Conservation (phyloP, 306 rosid species). For the Nissolia schottii region DNA sequence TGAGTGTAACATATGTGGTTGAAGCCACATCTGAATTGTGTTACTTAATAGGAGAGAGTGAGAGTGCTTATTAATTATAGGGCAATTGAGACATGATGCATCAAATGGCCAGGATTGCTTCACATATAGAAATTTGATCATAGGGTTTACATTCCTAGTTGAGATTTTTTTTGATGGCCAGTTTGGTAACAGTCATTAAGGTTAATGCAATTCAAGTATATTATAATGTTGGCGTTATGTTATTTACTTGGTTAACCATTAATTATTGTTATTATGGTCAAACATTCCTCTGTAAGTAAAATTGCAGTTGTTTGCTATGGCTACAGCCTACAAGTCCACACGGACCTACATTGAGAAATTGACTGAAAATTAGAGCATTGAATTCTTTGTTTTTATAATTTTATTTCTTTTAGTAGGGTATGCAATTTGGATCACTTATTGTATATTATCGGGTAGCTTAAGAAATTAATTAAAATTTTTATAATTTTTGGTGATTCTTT, state of each 20-base stretch:
- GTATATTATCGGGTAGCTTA: too few relatives aligned
- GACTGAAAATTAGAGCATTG: background rate
- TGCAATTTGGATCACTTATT: background rate
- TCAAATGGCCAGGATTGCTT: conserved; percentile 46
- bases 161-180: conserved; percentile 19
- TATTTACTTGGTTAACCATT: conserved; percentile 1
- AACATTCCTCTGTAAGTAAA: background rate
- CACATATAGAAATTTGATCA: conserved; percentile 9
- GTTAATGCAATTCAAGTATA: conserved; percentile 31
- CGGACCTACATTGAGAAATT: background rate
- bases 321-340: background rate
- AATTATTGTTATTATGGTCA: conserved; percentile 44
- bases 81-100: conserved; percentile 32
- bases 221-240: conserved; percentile 36
- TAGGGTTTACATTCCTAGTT: background rate
- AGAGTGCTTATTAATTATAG: conserved; percentile 34
- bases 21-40: conserved; percentile 23
- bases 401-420: background rate
- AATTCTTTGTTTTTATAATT: background rate
- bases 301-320: background rate
- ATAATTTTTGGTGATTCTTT: too few relatives aligned
- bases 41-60: conserved; percentile 45
- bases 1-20: conserved; percentile 30
- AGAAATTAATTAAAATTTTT: too few relatives aligned
- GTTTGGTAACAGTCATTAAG: conserved; percentile 28